Percentiles rank a stretch among this genome's conserved stretches.
phyloP scores from a whole-genome alignment of 2,329 filamentous ascomycete genomes.

The Thermothelomyces thermophilus region DNA sequence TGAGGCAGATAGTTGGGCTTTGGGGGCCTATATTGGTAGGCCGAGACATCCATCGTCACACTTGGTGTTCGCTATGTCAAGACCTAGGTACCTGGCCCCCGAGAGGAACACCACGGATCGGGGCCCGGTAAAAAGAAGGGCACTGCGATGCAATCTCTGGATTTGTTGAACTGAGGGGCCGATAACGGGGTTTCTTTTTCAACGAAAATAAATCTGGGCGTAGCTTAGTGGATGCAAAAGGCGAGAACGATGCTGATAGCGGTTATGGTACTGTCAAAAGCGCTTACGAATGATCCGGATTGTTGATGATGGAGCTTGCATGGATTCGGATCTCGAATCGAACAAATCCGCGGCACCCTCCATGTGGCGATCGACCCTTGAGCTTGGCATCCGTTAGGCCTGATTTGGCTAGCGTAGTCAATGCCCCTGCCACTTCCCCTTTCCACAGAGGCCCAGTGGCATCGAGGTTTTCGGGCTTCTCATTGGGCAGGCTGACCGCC shows the following conservation, averaged over 20 bases:
- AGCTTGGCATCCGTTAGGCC: background rate
- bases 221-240: no score
- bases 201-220: no score
- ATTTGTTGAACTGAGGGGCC: no score
- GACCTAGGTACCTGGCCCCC: no score
- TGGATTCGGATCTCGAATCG: conserved; percentile 12
- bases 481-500: conserved; percentile 3
- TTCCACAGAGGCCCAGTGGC: background rate
- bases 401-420: background rate
- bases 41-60: conserved; percentile 36
- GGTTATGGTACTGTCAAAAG: no score
- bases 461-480: background rate
- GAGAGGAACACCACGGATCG: no score
- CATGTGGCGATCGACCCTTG: conserved; percentile 4
- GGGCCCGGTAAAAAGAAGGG: no score
- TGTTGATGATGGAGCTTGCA: background rate
- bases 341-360: background rate
- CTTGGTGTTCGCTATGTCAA: background rate
- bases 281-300: no score
- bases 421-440: background rate
- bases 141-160: no score
- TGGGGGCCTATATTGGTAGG: conserved; percentile 48
- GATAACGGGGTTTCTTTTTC: no score
- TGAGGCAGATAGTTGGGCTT: conserved; percentile 57
- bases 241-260: no score